Percentiles rank a stretch among this genome's conserved stretches.
phyloP scores from a whole-genome alignment of 352 stramenopile genomes.

The Pythium brachiatum region DNA sequence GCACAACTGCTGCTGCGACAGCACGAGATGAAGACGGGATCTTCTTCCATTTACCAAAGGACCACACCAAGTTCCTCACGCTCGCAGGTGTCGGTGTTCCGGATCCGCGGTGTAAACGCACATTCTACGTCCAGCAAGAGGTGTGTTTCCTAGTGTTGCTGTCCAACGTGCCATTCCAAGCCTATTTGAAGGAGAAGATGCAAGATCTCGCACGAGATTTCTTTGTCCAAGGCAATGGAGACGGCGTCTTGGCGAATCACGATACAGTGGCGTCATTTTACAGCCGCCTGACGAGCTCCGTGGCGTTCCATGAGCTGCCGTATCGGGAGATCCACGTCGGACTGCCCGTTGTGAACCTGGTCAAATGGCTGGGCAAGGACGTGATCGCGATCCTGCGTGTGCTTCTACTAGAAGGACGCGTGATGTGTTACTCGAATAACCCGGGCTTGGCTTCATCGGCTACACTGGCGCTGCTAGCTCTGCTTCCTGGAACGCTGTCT shows the following conservation, averaged over 20 bases:
- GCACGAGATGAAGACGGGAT: conserved; percentile 27
- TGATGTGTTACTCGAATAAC: conserved; percentile 73
- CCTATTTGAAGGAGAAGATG: conserved; percentile 37
- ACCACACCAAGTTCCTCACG: conserved; percentile 18
- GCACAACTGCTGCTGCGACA: neutral
- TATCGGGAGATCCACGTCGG: conserved; percentile 38
- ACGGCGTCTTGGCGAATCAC: conserved; percentile 19
- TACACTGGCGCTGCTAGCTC: conserved; percentile 47
- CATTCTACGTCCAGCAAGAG: conserved; percentile 45
- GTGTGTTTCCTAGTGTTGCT: conserved; percentile 51
- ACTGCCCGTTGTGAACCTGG: conserved; percentile 45
- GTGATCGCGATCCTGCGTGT: conserved; percentile 66
- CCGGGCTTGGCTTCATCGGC: conserved; percentile 48
- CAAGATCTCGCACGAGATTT: conserved; percentile 28
- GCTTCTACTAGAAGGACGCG: conserved; percentile 67
- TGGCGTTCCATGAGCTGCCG: conserved; percentile 38
- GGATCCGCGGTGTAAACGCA: conserved; percentile 33
- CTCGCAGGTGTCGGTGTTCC: conserved; percentile 47
- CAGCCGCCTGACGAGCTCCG: conserved; percentile 9
- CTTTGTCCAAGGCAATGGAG: conserved; percentile 32
- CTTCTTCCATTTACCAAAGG: conserved; percentile 47
- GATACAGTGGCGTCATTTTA: conserved; percentile 36
- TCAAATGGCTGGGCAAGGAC: conserved; percentile 51
- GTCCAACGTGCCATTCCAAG: conserved; percentile 44
- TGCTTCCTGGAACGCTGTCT: conserved; percentile 49